Base-by-base conservation (phyloP, 441 rosid genomes). In the Mallotus japonicus region DNA sequence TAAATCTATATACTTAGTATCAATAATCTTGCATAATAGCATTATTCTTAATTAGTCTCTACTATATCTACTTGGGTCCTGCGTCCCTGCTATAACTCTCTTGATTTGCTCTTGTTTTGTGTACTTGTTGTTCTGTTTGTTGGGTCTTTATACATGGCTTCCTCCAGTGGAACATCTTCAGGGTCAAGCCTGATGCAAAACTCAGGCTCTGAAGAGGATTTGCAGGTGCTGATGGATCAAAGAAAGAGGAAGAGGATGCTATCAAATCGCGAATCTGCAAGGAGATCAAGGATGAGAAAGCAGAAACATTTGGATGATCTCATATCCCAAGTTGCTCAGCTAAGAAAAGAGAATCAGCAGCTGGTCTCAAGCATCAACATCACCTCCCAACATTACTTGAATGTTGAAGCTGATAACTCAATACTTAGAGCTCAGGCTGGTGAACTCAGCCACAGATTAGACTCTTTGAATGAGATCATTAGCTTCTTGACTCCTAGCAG, bases 191-290 rank as follows among this genome's bases (percentile, higher is more conserved):
- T 77, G 75, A 2, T 77, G 14, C 84, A 74, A 56, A 89, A 87
- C 84, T 89, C 93, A 9, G 92, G 97, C 22, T 89, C 96, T 0
- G 96, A 90, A 10, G 92, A 83, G 47, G 85, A 83, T 69, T 74
- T 86, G 73, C 86, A 73, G 79, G 82, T 81, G 5, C 14, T 90
- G 44, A 83, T 88, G 84, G 93, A 92, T 68, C 88, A 86, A 72
- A 76, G 97, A 78, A 94, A 94, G 76, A 73, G 93, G 65, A 92
- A 92, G 81, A 65, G 98, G 73, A 92, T 90, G 87, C 75, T 88
- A 15, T 92, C 96, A 2, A 94, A 94, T 80, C 80, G 98, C 14
- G 98, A 94, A 71, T 94, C 98, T 0, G 98, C 98, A n/a, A 86
- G 92, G 77, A 83, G 98, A 71, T 94, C 98, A n/a, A 86, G 98